Evolutionary conservation across 2,329 filamentous ascomycete genomes (phyloP).

Genomic region (Claviceps arundinis): DNA sequence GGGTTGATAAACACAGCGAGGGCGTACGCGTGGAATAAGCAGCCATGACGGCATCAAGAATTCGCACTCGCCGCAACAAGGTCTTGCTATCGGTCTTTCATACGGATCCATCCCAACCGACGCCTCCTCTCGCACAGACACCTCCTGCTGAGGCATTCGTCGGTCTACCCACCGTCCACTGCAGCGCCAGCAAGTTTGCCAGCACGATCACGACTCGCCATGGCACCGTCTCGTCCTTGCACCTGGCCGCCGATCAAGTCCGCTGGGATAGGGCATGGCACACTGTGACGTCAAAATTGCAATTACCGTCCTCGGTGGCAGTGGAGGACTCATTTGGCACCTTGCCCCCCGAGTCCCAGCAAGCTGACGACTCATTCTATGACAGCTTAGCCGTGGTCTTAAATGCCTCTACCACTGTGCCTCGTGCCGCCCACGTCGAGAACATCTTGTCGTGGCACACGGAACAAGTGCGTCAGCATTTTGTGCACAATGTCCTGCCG

Average conservation of each 20-base stretch:
- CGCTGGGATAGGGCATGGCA: constrained; percentile 51
- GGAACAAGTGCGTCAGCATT: constrained; percentile 47
- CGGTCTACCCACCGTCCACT: constrained; percentile 17
- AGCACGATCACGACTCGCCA: constrained; percentile 6
- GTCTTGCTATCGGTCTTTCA: constrained; percentile 45
- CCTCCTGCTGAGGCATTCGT: constrained; percentile 34
- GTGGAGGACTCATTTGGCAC: constrained; percentile 41
- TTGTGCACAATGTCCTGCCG: constrained; percentile 45
- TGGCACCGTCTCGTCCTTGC: constrained; percentile 8
- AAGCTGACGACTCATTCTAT: constrained; percentile 31
- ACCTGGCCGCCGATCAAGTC: constrained; percentile 33
- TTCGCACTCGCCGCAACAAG: constrained; percentile 33
- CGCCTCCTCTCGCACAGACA: constrained; percentile 27
- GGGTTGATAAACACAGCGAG: not conserved
- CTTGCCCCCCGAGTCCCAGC: constrained; percentile 29
- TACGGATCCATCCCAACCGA: constrained; percentile 35
- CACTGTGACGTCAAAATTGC: constrained; percentile 42
- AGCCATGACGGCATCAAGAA: constrained; percentile 27
- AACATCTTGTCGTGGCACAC: constrained; percentile 48
- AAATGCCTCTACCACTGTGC: constrained; percentile 30
- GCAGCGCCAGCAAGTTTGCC: constrained; percentile 6
- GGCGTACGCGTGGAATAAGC: not conserved
- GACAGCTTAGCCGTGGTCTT: constrained; percentile 41
- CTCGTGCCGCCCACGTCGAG: constrained; percentile 37
- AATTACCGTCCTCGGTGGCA: constrained; percentile 41